Conservation (phyloP, 1,139 yeast species). For the Lodderomyces theae region DNA sequence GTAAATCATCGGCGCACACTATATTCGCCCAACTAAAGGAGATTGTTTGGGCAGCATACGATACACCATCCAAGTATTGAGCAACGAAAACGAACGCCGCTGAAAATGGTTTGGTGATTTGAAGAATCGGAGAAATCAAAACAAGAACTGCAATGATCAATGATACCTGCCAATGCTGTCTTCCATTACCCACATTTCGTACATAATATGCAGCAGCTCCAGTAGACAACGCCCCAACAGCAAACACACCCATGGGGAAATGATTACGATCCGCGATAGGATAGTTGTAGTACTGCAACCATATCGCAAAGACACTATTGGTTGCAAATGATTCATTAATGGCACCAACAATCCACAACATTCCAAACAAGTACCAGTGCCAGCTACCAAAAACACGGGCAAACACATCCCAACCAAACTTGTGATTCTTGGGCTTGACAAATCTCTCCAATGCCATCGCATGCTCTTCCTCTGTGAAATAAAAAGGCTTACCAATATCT, state of each 20-base stretch:
- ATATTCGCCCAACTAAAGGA: constrained; percentile 63
- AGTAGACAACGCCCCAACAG: constrained; percentile 51
- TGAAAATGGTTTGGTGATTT: constrained; percentile 7
- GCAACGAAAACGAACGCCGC: constrained; percentile 42
- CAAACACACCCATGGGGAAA: constrained; percentile 57
- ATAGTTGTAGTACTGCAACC: constrained; percentile 45
- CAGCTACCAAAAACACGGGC: constrained; percentile 51
- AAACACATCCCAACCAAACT: constrained; percentile 42
- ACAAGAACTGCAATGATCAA: constrained; percentile 37
- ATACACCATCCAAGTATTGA: constrained; percentile 51
- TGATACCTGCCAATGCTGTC: constrained; percentile 48
- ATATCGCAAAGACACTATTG: constrained; percentile 52
- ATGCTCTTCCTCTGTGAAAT: constrained; percentile 35
- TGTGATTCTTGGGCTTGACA: constrained; percentile 33
- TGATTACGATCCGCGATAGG: constrained; percentile 49
- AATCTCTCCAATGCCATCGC: constrained; percentile 24
- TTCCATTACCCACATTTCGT: constrained; percentile 19
- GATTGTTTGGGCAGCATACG: constrained; percentile 57
- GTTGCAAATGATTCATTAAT: constrained; percentile 55
- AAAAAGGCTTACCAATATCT: constrained; percentile 36
- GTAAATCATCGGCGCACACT: constrained; percentile 43
- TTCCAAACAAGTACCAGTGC: constrained; percentile 58
- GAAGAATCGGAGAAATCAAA: constrained; percentile 44
- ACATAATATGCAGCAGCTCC: constrained; percentile 46
- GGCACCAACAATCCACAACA: constrained; percentile 60